These are phyloP conservation scores for Tulasnella sp. DNA, from an alignment of 768 basidiomycete genomes.

Conservation along the genomic window DNA sequence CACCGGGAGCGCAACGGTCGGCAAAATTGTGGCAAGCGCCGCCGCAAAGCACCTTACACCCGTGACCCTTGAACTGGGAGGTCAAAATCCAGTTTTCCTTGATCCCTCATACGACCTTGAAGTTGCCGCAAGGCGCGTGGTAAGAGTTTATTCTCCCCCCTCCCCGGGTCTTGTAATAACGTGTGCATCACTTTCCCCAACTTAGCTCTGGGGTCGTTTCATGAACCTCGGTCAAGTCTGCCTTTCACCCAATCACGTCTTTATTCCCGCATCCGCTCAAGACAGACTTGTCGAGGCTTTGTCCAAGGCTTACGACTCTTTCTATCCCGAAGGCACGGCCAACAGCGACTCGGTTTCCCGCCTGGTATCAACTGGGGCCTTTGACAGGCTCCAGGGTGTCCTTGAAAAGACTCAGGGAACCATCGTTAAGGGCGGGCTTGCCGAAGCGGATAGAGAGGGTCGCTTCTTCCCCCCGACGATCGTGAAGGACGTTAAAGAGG, in stretches of 20 bases:
- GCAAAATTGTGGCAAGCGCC: conserved; percentile 60
- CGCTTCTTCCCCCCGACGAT: conserved; percentile 23
- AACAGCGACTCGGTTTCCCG: conserved; percentile 47
- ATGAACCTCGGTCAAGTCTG: conserved; percentile 76
- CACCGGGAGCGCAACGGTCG: conserved; percentile 53
- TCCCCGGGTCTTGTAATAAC: too few species aligned
- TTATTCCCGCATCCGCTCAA: conserved; percentile 44
- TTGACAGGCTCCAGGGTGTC: conserved; percentile 55
- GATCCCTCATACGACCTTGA: conserved; percentile 66
- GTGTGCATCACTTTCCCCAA: too few species aligned
- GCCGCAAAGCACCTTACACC: conserved; percentile 77
- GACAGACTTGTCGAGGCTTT: conserved; percentile 43
- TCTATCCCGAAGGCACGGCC: conserved; percentile 51
- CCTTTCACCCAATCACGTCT: conserved; percentile 55
- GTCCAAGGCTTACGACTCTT: conserved; percentile 46
- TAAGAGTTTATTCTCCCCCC: not conserved
- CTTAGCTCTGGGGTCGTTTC: conserved; percentile 66
- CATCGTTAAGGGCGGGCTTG: conserved; percentile 10
- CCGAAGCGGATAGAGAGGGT: not conserved
- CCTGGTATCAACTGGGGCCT: conserved; percentile 53
- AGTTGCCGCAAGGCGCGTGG: conserved; percentile 59
- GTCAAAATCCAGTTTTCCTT: conserved; percentile 72
- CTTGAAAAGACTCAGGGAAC: conserved; percentile 37
- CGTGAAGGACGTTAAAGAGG: conserved; percentile 16
- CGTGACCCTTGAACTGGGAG: conserved; percentile 35